Evolutionary conservation across 2,329 filamentous ascomycete genomes (phyloP), one percentile per base, ranked within the genome.

Genomic region (Cladosporium sp.): DNA sequence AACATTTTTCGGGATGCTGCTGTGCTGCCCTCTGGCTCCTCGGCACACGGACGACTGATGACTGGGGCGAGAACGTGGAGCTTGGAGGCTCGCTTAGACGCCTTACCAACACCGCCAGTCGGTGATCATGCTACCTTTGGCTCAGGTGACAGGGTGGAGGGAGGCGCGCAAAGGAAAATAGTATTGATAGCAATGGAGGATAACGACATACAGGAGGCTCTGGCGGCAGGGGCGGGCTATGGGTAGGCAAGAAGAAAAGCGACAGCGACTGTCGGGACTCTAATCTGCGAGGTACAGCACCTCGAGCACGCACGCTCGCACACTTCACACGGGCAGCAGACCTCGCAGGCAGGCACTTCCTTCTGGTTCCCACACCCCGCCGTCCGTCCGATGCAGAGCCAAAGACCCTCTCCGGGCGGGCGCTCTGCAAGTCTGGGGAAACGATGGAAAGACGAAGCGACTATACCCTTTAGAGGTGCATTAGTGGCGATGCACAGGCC

Each of bases 1-100:
- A 75, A 68, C 71, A 74, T 75, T 64, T 69, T 70, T 51, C 16
- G 43, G 28, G 34, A 28, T 63, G 49, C 49, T 63, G 60, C 60
- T 23, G 30, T 62, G 59, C 48, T 63, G 48, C 32, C 6, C 28
- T 54, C 28, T 56, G 49, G 60, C 23, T 56, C 60, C 60, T 63
- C 60, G 60, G 60, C 60, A 56, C 60, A 63, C 59, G 49, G 60
- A 63, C 60, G 49, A 54, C 49, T 54, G 59, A 63, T 63, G 59
- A 63, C 59, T 63, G 49, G 60, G 58, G 60, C 60, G 49, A 56
- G 60, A 63, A 63, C 60, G 60, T 63, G 60, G 60, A 63, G 60
- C 60, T 63, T 63, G 49, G 59, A 63, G 60, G 60, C 60, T 63
- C 60, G 60, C 60, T 63, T 63, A 63, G 60, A 53, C 60, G 60